phyloP scores from a whole-genome alignment of 2,329 filamentous ascomycete genomes.

The Thielaviopsis musarum region DNA sequence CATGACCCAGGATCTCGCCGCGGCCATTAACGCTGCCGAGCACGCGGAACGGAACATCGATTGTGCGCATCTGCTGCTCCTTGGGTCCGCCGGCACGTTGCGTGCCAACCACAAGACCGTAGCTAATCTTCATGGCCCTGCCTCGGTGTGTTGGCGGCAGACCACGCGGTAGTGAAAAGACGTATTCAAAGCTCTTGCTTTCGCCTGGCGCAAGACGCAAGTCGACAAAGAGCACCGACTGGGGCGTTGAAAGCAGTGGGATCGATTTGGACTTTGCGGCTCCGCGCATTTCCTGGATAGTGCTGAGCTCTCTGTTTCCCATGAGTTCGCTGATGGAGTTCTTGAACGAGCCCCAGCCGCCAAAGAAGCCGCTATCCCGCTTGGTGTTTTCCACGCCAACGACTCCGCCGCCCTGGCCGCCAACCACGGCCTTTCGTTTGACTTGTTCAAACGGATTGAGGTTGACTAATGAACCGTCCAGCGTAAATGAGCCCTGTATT shows the following conservation, averaged over 20 bases:
- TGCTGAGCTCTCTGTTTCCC: conserved; percentile 76
- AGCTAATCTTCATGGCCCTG: conserved; percentile 84
- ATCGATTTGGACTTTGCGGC: conserved; percentile 73
- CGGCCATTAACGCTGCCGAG: conserved; percentile 81
- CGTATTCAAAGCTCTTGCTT: conserved; percentile 73
- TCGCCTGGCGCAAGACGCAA: conserved; percentile 75
- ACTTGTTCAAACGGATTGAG: conserved; percentile 86
- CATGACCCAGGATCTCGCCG: conserved; percentile 80
- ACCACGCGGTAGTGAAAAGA: conserved; percentile 69
- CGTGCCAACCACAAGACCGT: conserved; percentile 80
- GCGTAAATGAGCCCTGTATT: conserved; percentile 74
- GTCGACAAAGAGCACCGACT: conserved; percentile 92
- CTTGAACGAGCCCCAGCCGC: conserved; percentile 71
- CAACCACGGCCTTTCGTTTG: conserved; percentile 82
- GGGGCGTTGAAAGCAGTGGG: conserved; percentile 82
- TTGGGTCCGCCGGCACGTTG: conserved; percentile 65
- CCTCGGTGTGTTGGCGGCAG: conserved; percentile 84
- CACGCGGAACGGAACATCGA: conserved; percentile 84
- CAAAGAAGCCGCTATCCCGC: conserved; percentile 62
- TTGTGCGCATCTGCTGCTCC: conserved; percentile 73
- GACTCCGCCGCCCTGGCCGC: conserved; percentile 73
- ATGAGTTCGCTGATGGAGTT: conserved; percentile 77
- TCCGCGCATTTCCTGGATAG: conserved; percentile 87
- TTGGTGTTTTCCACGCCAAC: conserved; percentile 62
- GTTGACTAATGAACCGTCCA: conserved; percentile 84